These are phyloP conservation scores for Lactarius quietus DNA, from an alignment of 768 basidiomycete species.

Conservation along the genomic window DNA sequence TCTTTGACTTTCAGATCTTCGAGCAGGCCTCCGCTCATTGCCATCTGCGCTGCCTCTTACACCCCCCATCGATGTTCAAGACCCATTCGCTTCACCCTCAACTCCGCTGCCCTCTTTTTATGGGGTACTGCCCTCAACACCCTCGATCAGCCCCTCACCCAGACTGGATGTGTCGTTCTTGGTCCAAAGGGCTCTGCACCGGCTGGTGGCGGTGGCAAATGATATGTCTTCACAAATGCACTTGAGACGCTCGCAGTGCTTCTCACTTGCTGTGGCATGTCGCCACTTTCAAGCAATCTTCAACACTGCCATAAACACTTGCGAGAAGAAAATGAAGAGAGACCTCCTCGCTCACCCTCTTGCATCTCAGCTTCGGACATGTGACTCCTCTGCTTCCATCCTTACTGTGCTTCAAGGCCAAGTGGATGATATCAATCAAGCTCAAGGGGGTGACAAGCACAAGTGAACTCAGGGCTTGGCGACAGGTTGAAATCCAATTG, in stretches of 20 bases:
- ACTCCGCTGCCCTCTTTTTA: constrained; percentile 52
- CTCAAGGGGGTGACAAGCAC: neutral
- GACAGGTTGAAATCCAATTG: too few species aligned
- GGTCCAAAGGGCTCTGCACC: constrained; percentile 25
- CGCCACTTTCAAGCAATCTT: too few species aligned
- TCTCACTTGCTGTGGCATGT: constrained; percentile 16
- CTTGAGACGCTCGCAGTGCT: constrained; percentile 20
- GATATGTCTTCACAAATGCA: constrained; percentile 22
- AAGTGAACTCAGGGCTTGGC: too few species aligned
- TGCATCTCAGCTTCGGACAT: neutral
- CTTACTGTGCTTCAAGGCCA: neutral
- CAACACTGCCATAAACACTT: too few species aligned
- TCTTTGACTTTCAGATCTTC: constrained; percentile 37
- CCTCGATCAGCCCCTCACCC: constrained; percentile 37
- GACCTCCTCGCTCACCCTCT: constrained; percentile 3
- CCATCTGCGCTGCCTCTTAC: constrained; percentile 1
- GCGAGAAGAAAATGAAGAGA: too few species aligned
- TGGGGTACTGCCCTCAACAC: constrained; percentile 45
- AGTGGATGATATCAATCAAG: neutral
- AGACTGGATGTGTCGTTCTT: constrained; percentile 33
- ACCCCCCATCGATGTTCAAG: constrained; percentile 32
- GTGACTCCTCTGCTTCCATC: neutral
- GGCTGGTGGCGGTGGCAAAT: constrained; percentile 17
- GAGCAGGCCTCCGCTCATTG: constrained; percentile 30
- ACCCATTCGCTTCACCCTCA: constrained; percentile 49